Conservation (phyloP, 176 grass and related monocot species). For the Guadua angustifolia region DNA sequence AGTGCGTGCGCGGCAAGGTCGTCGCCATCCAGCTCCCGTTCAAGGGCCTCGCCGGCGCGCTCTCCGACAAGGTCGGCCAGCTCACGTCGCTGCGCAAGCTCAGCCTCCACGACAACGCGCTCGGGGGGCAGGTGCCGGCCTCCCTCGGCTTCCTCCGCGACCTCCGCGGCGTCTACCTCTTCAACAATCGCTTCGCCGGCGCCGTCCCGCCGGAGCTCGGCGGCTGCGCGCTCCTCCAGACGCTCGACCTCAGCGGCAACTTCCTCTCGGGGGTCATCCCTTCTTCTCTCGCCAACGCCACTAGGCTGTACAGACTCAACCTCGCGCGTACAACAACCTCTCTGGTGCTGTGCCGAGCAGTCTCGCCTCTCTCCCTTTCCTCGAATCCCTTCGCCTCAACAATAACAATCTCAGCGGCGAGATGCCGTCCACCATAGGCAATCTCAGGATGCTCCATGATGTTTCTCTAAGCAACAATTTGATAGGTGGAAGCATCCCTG, state of each 20-base stretch:
- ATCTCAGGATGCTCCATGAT: conserved; percentile 57
- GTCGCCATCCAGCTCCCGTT: conserved; percentile 88
- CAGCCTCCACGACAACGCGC: conserved; percentile 88
- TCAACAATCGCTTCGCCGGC: conserved; percentile 92
- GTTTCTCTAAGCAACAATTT: conserved; percentile 60
- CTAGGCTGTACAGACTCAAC: conserved; percentile 64
- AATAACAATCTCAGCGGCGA: conserved; percentile 71
- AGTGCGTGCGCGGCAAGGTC: conserved; percentile 76
- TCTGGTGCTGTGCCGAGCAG: conserved; percentile 60
- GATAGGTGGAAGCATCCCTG: conserved; percentile 76
- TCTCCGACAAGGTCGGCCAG: conserved; percentile 82
- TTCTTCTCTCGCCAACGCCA: conserved; percentile 56
- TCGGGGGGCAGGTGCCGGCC: conserved; percentile 68
- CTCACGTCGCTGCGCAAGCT: conserved; percentile 76
- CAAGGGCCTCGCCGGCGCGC: conserved; percentile 68
- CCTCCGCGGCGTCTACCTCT: conserved; percentile 79
- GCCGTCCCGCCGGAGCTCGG: conserved; percentile 64
- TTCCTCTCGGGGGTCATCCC: conserved; percentile 67
- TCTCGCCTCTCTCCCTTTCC: conserved; percentile 53
- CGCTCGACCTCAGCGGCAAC: conserved; percentile 90
- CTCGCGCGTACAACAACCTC: conserved; percentile 88
- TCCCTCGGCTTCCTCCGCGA: conserved; percentile 69
- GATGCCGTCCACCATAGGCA: conserved; percentile 62
- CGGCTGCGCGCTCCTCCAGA: conserved; percentile 65
- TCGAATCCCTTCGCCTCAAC: conserved; percentile 61